These are phyloP conservation scores for Apiotrichum gamsii DNA, from an alignment of 1,284 basidiomycete genomes.

Conservation along the genomic window DNA sequence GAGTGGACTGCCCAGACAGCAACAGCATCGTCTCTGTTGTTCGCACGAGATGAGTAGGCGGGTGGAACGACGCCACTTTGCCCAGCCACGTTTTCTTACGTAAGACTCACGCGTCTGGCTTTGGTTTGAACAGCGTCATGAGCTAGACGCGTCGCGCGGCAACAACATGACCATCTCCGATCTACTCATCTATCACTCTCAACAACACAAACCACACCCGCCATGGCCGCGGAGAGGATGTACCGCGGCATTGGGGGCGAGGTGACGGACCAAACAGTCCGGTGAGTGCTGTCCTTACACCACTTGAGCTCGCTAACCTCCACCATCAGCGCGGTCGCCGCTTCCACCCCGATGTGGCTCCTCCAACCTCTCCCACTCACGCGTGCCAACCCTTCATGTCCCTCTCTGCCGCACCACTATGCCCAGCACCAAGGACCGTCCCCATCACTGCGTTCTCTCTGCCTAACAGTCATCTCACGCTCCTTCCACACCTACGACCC, in stretches of 20 bases:
- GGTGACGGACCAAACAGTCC: slow-evolving; percentile 8
- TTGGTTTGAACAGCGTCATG: too few relatives aligned
- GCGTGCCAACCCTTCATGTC: slow-evolving; percentile 18
- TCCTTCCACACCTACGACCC: slow-evolving; percentile 26
- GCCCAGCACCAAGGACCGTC: slow-evolving; percentile 5
- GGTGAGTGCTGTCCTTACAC: slow-evolving; percentile 2
- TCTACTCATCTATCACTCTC: too few relatives aligned
- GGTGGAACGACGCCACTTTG: too few relatives aligned
- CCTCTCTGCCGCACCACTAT: not conserved
- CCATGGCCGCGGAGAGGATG: slow-evolving; percentile 1
- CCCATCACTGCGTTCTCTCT: slow-evolving; percentile 23
- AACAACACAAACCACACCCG: not conserved
- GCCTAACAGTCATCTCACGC: slow-evolving; percentile 26
- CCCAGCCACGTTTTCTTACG: too few relatives aligned
- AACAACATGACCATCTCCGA: too few relatives aligned
- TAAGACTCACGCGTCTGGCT: too few relatives aligned
- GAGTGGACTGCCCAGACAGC: too few relatives aligned
- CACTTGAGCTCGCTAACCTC: not conserved
- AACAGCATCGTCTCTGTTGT: too few relatives aligned
- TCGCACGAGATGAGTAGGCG: too few relatives aligned
- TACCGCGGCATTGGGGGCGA: slow-evolving; percentile 14
- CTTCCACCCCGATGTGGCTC: slow-evolving; percentile 27
- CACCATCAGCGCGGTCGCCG: slow-evolving; percentile 1
- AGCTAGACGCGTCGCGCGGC: too few relatives aligned
- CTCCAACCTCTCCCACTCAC: slow-evolving; percentile 29